Evolutionary conservation across 2,329 filamentous ascomycete genomes (phyloP).

Genomic region (Magnaporthiopsis rhizophila): DNA sequence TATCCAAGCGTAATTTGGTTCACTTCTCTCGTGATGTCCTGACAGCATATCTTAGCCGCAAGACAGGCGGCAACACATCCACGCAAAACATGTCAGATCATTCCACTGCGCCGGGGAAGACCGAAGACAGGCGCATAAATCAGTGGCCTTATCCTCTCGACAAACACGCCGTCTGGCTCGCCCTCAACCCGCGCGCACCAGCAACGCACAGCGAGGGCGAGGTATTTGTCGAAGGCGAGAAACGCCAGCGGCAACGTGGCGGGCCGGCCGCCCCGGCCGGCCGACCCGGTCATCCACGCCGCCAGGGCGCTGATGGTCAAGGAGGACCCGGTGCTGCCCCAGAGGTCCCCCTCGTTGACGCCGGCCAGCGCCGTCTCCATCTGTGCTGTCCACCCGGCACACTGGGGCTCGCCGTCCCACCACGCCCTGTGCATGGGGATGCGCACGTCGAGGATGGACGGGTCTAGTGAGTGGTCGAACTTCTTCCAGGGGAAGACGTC

Average conservation of each 20-base stretch:
- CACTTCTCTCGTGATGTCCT: too few species aligned
- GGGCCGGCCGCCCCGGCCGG: background rate
- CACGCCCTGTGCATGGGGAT: background rate
- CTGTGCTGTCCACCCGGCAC: too few species aligned
- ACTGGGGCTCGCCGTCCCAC: background rate
- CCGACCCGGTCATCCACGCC: background rate
- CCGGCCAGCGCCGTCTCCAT: background rate
- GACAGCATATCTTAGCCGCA: too few species aligned
- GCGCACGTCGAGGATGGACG: constrained; percentile 2
- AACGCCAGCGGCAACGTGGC: background rate
- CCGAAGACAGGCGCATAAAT: background rate
- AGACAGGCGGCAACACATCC: too few species aligned
- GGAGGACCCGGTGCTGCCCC: background rate
- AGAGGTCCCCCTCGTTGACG: background rate
- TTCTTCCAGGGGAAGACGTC: constrained; percentile 1
- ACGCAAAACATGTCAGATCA: too few species aligned
- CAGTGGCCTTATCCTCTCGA: background rate
- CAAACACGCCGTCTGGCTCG: background rate
- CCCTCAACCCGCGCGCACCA: background rate
- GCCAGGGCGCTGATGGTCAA: background rate
- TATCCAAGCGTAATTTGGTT: too few species aligned
- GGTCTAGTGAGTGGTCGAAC: background rate
- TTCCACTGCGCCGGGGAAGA: background rate
- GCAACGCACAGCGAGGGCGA: background rate
- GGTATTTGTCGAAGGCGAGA: background rate